phyloP scores from a whole-genome alignment of 768 basidiomycete species.

The Cubamyces sp. region DNA sequence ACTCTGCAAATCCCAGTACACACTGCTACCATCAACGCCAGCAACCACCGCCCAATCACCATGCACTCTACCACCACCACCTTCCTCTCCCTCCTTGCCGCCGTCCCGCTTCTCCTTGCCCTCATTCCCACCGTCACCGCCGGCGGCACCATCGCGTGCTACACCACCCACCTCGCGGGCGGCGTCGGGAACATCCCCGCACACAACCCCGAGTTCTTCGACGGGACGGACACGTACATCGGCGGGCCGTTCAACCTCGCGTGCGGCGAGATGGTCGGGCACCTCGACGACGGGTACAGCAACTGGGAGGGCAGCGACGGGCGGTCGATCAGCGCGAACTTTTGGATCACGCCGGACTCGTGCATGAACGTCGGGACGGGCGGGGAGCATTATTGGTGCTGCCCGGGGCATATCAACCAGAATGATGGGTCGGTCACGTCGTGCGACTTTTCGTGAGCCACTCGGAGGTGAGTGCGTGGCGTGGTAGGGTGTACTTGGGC shows the following conservation, averaged over 20 bases:
- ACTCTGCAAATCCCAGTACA: no score
- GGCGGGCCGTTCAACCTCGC: background rate
- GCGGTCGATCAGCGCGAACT: slow-evolving; percentile 1
- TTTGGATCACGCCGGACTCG: slow-evolving; percentile 8
- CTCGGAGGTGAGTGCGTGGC: no score
- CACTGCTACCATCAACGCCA: no score
- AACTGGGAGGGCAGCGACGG: slow-evolving; percentile 6
- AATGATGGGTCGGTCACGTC: no score
- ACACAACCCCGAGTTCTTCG: slow-evolving; percentile 48
- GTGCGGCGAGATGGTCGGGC: slow-evolving; percentile 12
- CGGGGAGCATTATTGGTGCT: slow-evolving; percentile 2
- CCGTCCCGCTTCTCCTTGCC: slow-evolving; percentile 76
- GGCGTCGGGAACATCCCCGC: slow-evolving; percentile 7
- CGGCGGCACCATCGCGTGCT: slow-evolving; percentile 68
- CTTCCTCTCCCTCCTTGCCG: slow-evolving; percentile 89
- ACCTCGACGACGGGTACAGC: slow-evolving; percentile 1
- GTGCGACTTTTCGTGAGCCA: no score
- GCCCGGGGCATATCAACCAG: slow-evolving; percentile 3
- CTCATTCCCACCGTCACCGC: slow-evolving; percentile 39
- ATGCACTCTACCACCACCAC: background rate
- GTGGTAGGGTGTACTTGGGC: no score
- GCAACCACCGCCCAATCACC: no score
- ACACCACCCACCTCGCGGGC: background rate
- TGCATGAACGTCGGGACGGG: slow-evolving; percentile 11
- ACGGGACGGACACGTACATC: slow-evolving; percentile 8